Evolutionary conservation across 2,329 filamentous ascomycete genomes (phyloP).

Genomic region (Diaporthe humulicola): DNA sequence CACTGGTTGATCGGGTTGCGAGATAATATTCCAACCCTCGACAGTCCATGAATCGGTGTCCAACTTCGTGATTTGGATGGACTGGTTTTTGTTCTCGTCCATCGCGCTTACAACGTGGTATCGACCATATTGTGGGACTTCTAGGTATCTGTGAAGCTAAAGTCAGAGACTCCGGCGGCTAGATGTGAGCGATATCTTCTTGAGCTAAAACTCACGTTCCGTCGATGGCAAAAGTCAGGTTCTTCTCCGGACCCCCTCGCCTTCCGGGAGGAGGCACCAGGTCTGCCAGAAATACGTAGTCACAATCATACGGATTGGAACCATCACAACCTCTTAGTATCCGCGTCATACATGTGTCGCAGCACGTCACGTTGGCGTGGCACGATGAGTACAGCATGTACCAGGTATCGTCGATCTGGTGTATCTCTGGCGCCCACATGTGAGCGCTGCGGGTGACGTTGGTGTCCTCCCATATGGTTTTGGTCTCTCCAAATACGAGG

Average conservation of each 20-base stretch:
- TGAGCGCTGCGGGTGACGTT: slow-evolving; percentile 23
- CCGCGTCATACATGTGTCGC: slow-evolving; percentile 37
- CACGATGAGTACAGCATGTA: slow-evolving; percentile 43
- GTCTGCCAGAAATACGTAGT: slow-evolving; percentile 9
- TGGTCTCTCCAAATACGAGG: slow-evolving; percentile 12
- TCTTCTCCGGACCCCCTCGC: slow-evolving; percentile 8
- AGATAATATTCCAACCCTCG: slow-evolving; percentile 40
- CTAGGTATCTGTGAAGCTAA: not conserved
- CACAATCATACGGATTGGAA: not conserved
- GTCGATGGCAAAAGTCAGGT: slow-evolving; percentile 8
- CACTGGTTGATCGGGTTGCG: slow-evolving; percentile 38
- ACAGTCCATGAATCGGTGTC: slow-evolving; percentile 39
- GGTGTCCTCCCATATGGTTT: slow-evolving; percentile 1
- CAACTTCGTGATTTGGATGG: slow-evolving; percentile 37
- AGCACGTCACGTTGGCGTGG: slow-evolving; percentile 32
- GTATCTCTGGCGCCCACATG: slow-evolving; percentile 42
- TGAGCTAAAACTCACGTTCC: not conserved
- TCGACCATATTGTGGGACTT: slow-evolving; percentile 27
- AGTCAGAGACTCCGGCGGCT: not conserved
- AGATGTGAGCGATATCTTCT: not conserved
- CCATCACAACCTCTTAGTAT: slow-evolving; percentile 1
- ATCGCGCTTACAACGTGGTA: slow-evolving; percentile 39
- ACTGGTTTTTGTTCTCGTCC: slow-evolving; percentile 35
- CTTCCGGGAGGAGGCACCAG: slow-evolving; percentile 18
- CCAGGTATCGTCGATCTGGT: slow-evolving; percentile 42